These are phyloP conservation scores for Hericium rajendrae DNA, from an alignment of 768 basidiomycete genomes.

Conservation along the genomic window DNA sequence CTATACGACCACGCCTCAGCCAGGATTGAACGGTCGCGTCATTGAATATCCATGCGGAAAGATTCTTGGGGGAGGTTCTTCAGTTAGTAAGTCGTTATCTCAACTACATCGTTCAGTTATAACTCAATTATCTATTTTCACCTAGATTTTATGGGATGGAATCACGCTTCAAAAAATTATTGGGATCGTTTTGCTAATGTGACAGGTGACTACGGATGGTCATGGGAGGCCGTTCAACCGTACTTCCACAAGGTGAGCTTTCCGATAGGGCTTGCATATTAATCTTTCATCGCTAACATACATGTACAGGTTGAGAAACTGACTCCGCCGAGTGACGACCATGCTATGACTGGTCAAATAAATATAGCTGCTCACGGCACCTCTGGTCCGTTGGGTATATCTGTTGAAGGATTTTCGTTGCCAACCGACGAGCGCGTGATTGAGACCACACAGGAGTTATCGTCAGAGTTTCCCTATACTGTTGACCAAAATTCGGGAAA, in stretches of 20 bases:
- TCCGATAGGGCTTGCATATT: background rate
- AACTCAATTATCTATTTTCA: background rate
- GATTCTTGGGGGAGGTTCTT: constrained; percentile 10
- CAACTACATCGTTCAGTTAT: background rate
- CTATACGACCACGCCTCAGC: constrained; percentile 14
- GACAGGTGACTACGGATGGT: constrained; percentile 21
- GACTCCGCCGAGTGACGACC: constrained; percentile 1
- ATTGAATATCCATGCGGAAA: constrained; percentile 14
- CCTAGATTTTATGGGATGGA: constrained; percentile 20
- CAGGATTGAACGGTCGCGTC: constrained; percentile 3
- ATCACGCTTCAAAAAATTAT: constrained; percentile 18
- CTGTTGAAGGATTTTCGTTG: constrained; percentile 7
- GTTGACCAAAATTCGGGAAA: constrained; percentile 16
- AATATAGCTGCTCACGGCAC: constrained; percentile 17
- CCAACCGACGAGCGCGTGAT: constrained; percentile 1
- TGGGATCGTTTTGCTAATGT: constrained; percentile 18
- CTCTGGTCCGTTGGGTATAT: constrained; percentile 15
- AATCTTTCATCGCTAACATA: background rate
- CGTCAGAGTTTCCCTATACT: constrained; percentile 18
- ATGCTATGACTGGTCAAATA: constrained; percentile 17
- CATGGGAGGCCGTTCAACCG: background rate
- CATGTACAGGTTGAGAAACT: background rate
- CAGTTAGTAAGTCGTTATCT: constrained; percentile 9
- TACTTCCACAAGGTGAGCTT: constrained; percentile 2
- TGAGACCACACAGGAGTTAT: constrained; percentile 6